These are phyloP conservation scores for Paramyrothecium roridum DNA, from an alignment of 2,329 filamentous ascomycete species.

Conservation along the genomic window DNA sequence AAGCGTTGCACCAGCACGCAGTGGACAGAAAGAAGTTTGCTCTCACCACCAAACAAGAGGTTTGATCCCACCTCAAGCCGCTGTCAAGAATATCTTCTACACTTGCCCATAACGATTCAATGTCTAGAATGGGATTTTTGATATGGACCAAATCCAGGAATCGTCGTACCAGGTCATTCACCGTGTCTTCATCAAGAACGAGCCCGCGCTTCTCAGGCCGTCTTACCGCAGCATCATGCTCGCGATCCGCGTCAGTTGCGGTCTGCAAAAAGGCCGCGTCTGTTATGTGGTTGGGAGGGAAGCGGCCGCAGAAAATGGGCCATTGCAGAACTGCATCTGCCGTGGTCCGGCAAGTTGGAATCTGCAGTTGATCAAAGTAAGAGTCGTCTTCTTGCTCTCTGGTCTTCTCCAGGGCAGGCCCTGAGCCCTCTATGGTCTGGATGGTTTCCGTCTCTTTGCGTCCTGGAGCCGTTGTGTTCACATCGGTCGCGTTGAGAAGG, in stretches of 20 bases:
- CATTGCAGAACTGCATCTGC: not conserved
- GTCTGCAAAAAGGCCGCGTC: not conserved
- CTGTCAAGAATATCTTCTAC: too few species aligned
- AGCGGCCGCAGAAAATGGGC: not conserved
- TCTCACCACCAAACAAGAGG: conserved; percentile 1
- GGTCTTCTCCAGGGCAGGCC: not conserved
- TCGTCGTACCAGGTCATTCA: not conserved
- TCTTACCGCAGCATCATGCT: not conserved
- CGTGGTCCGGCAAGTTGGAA: not conserved
- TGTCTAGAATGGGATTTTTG: conserved; percentile 7
- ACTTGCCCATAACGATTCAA: not conserved
- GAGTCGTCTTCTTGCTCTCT: too few species aligned
- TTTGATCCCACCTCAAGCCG: too few species aligned
- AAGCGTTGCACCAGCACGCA: not conserved
- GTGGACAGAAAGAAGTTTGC: not conserved
- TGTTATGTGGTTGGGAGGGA: not conserved
- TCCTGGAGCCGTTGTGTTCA: not conserved
- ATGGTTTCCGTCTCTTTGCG: not conserved
- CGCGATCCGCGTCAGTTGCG: not conserved
- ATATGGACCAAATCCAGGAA: conserved; percentile 6
- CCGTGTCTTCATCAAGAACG: not conserved
- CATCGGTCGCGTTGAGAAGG: not conserved
- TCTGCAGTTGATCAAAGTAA: not conserved
- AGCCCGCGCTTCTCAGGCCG: not conserved
- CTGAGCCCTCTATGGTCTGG: not conserved